phyloP scores from a whole-genome alignment of 352 stramenopile species.

The Pythium coloratum region DNA sequence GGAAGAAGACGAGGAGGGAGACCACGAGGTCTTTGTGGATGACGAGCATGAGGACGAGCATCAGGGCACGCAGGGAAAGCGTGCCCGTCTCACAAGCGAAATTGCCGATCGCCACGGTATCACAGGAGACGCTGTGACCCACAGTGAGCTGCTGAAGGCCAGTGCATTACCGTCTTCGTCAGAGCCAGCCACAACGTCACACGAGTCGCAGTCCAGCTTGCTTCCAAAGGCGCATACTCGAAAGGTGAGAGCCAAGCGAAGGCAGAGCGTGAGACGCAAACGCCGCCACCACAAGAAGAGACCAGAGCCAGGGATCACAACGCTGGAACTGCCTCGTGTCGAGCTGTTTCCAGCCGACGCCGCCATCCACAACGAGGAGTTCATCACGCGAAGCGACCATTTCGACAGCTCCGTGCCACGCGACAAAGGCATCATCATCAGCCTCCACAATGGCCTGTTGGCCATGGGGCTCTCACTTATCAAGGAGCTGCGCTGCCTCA shows the following conservation, averaged over 20 bases:
- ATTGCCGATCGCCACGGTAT: not conserved
- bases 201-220: no score
- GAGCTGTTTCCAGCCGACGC: not conserved
- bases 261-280: not conserved
- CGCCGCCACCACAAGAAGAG: not conserved
- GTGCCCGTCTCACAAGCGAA: not conserved
- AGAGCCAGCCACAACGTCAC: no score
- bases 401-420: conserved; percentile 32
- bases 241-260: not conserved
- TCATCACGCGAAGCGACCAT: conserved; percentile 24
- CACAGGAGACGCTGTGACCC: not conserved
- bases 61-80: no score
- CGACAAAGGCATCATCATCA: conserved; percentile 40
- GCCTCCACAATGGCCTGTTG: conserved; percentile 44
- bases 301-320: not conserved
- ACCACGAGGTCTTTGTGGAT: no score
- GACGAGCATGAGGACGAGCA: no score
- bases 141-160: not conserved
- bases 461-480: conserved; percentile 62
- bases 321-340: not conserved
- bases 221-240: no score
- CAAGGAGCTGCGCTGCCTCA: conserved; percentile 46
- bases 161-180: no score
- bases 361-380: conserved; percentile 4
- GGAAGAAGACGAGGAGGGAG: no score